Base-by-base conservation (phyloP, 176 grass and related monocot genomes). In the Paspalum notatum region DNA sequence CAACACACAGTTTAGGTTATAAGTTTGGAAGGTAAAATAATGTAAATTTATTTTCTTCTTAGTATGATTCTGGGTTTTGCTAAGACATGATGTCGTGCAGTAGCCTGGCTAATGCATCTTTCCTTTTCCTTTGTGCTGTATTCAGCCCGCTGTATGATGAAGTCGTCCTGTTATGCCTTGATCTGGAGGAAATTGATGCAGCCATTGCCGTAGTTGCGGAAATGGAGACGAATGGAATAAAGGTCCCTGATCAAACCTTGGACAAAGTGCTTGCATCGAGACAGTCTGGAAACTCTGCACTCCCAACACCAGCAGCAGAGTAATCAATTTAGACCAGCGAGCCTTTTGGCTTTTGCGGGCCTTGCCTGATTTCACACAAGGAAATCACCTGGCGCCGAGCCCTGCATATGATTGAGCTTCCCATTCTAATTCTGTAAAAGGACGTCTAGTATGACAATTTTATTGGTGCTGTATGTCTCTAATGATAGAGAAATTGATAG, bases 161-260 rank as follows among this genome's bases (percentile, higher is more conserved):
- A 83, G 90, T 85, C 47, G 90, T 98, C 70, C 55, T 87, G 56
- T 66, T 95, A 59, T 98, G 92, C 76, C 90, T 98, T 43, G 92
- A 95, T 63, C 83, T 95, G 78, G 85, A 87, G 24, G 95, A 98
- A 85, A 66, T 89, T 20, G 92, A 95, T 41, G 95, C 90, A 39
- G 95, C 92, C 71, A 93, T 95, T 64, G 95, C 92, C 43, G 87
- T 95, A 71, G 95, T 98, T 50, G 89, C 90, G 41, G 92, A 95
- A 66, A 89, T 93, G 90, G 95, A 98, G 81, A 90, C 90, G 6
- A 84, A 83, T 68, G 95, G 90, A 86, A 93, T 98, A 83, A 98
- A 90, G 69, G 92, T 93, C 22, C 62, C 84, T 7, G 95, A 93
- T 48, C 76, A 98, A 76, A 98, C 93, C 49, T 81, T 98, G 77